phyloP scores from a whole-genome alignment of 306 rosid species.

The Mimosa bimucronata region DNA sequence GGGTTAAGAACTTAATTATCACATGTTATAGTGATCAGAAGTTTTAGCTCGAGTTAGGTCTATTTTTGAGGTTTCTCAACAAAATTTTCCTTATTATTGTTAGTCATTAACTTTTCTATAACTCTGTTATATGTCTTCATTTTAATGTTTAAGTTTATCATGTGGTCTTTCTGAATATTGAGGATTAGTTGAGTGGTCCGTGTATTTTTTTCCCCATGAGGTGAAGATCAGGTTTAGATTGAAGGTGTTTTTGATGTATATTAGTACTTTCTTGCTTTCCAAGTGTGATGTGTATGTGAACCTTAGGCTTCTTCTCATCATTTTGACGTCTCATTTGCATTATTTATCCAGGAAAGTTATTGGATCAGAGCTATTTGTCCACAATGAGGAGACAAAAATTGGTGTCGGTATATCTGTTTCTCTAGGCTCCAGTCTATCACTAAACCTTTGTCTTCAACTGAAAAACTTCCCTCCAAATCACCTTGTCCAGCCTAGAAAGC shows the following conservation, averaged over 20 bases:
- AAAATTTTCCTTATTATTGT: background rate
- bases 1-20: background rate
- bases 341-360: constrained; percentile 54
- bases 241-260: too few species aligned
- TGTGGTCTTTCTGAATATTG: too few species aligned
- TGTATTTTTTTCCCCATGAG: too few species aligned
- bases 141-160: background rate
- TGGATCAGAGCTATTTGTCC: constrained; percentile 58
- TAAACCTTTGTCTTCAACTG: constrained; percentile 64
- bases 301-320: background rate
- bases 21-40: background rate
- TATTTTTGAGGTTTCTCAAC: background rate
- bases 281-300: background rate
- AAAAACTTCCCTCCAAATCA: constrained; percentile 45
- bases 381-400: constrained; percentile 33
- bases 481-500: constrained; percentile 35
- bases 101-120: background rate
- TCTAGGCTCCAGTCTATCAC: constrained; percentile 52
- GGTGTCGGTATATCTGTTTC: constrained; percentile 39
- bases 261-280: background rate
- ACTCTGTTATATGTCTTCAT: background rate
- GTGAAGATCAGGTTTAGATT: too few species aligned
- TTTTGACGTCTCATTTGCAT: constrained; percentile 21
- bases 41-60: background rate
- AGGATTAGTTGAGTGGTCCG: too few species aligned